Conservation (phyloP, 768 basidiomycete genomes). For the Panaeolus cyanescens region DNA sequence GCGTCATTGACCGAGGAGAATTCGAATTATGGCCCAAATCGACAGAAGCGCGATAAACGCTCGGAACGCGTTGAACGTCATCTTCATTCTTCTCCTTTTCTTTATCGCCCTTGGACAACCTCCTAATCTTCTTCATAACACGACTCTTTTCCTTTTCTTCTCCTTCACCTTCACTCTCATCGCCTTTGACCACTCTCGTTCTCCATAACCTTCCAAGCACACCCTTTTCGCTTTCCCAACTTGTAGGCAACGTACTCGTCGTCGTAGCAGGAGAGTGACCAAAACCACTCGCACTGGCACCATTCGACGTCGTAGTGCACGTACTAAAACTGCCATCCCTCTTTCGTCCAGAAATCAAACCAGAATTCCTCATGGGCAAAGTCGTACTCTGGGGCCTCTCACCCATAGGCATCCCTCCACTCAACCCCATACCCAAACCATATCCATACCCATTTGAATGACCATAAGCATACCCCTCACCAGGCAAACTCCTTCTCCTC, state of each 20-base stretch:
- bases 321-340: conserved; percentile 10
- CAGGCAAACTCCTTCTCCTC: background rate
- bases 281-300: conserved; percentile 7
- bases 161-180: conserved; percentile 21
- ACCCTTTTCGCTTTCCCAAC: conserved; percentile 27
- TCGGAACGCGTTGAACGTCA: background rate
- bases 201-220: conserved; percentile 18
- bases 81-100: conserved; percentile 14
- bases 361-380: background rate
- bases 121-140: conserved; percentile 11
- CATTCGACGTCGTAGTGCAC: conserved; percentile 2
- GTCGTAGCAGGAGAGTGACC: conserved; percentile 21
- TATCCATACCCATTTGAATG: background rate
- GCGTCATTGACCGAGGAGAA: too few species aligned
- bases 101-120: conserved; percentile 13
- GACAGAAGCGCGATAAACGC: background rate
- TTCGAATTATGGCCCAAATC: background rate
- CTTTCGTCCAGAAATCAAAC: background rate
- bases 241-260: conserved; percentile 22
- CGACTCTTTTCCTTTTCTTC: conserved; percentile 25
- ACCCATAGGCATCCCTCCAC: background rate
- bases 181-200: conserved; percentile 22
- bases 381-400: background rate
- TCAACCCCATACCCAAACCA: too few species aligned
- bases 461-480: background rate